phyloP scores from a whole-genome alignment of 129 eudicot species.

The Flaveria bidentis region DNA sequence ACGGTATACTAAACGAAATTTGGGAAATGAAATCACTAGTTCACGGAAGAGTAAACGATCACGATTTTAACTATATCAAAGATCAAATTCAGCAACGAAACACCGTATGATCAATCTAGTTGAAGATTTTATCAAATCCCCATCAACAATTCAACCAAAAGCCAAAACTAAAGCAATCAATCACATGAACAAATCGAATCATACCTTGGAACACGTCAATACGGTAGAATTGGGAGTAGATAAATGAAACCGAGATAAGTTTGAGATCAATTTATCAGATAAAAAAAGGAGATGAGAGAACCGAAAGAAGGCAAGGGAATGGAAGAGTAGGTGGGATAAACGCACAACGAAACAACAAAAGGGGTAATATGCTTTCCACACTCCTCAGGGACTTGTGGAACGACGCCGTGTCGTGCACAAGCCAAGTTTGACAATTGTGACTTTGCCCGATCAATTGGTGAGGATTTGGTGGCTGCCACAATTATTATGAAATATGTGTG shows the following conservation, averaged over 20 bases:
- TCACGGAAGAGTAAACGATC: slow-evolving; percentile 12
- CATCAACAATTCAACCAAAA: slow-evolving; percentile 11
- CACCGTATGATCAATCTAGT: slow-evolving; percentile 3
- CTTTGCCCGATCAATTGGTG: background rate
- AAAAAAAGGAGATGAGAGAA: slow-evolving; percentile 2
- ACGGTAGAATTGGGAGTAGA: slow-evolving; percentile 32
- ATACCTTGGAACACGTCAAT: slow-evolving; percentile 30
- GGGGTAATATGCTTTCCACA: slow-evolving; percentile 31
- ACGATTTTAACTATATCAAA: background rate
- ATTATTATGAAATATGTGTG: background rate
- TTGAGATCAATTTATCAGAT: slow-evolving; percentile 20
- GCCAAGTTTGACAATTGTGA: slow-evolving; percentile 31
- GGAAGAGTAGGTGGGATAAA: slow-evolving; percentile 20
- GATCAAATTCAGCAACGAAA: slow-evolving; percentile 12
- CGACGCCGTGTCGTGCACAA: slow-evolving; percentile 34
- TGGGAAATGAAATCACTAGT: too few relatives aligned
- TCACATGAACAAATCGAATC: slow-evolving; percentile 5
- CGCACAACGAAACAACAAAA: background rate
- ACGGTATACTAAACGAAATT: background rate
- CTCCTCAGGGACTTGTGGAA: background rate
- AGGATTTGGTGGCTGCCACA: slow-evolving; percentile 38
- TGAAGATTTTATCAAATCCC: background rate
- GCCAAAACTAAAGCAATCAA: slow-evolving; percentile 18
- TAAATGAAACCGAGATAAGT: slow-evolving; percentile 2
- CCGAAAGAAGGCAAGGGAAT: slow-evolving; percentile 5